Evolutionary conservation across 129 eudicot genomes (phyloP), one percentile per base, ranked within the genome.

Genomic region (Gnaphalium uliginosum): DNA sequence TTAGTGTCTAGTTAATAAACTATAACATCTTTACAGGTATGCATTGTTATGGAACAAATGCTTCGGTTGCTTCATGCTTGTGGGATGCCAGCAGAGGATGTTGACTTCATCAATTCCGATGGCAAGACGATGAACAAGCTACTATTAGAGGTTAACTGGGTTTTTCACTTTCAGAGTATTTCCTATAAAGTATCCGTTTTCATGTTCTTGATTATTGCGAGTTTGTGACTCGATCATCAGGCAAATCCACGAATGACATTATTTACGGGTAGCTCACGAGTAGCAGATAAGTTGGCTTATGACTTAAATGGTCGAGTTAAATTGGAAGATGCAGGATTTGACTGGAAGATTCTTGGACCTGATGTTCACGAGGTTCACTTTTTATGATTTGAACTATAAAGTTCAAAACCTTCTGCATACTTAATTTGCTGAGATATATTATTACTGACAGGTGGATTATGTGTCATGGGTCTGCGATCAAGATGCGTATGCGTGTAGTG

Each of bases 391-490:
- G 5, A 30, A 9, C 14, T 53, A 7, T 9, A 69, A 50, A 27
- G 39, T 33, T 33, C 39, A 9, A 33, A 33, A 7, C 39, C 6
- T 33, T 33, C 39, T 33, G 39, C 7, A 33, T 7, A 33, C 39
- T 6, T 33, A 6, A 57, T 30, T 68, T 27, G 8, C 26, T 2
- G 25, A 43, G 51, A 46, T 17, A 66, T 59, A 68, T 32, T 24
- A 21, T 66, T 60, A 17, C 80, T 63, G 75, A 79, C 82, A 92
- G 98, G 96, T 85, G 68, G 98, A 92, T 69, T 92, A 92, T 71
- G 90, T 90, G 50, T 90, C 98, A 76, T 92, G 98, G 98, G 98
- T 92, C 18, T 92, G 98, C 80, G 96, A 92, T 83, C 98, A 92
- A 90, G 98, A 92, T 83, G 98, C 98, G 24, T 88, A 92, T 75